Percentiles rank a stretch among this genome's conserved stretches.
These are phyloP conservation scores for Marchantia polymorpha DNA, from an alignment of 225 moss, liverwort and hornwort genomes.

Conservation along the genomic window DNA sequence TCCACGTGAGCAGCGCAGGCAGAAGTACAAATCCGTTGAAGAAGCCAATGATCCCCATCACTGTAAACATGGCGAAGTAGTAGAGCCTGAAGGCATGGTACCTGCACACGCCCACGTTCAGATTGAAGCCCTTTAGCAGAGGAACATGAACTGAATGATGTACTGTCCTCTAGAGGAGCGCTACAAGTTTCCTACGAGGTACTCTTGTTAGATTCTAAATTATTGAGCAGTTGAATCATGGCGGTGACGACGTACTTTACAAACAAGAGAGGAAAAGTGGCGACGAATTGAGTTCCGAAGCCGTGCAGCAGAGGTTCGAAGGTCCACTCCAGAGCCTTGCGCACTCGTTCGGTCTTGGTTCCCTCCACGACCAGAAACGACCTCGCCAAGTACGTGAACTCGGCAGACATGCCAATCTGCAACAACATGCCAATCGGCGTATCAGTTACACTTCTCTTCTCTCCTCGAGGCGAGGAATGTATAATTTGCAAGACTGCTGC, in stretches of 20 bases:
- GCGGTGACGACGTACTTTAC: slow-evolving; percentile 54
- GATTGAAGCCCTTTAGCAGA: not conserved
- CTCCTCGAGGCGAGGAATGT: not conserved
- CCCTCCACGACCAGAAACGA: slow-evolving; percentile 93
- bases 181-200: not conserved
- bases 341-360: slow-evolving; percentile 70
- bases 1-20: slow-evolving; percentile 78
- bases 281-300: slow-evolving; percentile 87
- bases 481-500: not conserved
- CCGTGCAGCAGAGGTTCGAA: slow-evolving; percentile 94
- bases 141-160: too few species aligned
- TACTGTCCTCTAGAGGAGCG: not conserved
- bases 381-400: slow-evolving; percentile 95
- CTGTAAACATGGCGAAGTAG: slow-evolving; percentile 97
- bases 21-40: slow-evolving; percentile 87
- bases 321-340: slow-evolving; percentile 93
- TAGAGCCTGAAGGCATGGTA: slow-evolving; percentile 92
- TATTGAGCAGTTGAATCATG: not conserved
- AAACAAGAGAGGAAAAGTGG: slow-evolving; percentile 85
- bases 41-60: slow-evolving; percentile 89
- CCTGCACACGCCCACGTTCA: slow-evolving; percentile 28
- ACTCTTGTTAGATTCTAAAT: not conserved
- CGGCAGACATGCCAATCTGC: slow-evolving; percentile 91
- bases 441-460: not conserved
- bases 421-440: not conserved